Evolutionary conservation across 139 green algal species (phyloP).

Genomic region (Chlamydomonas applanata): DNA sequence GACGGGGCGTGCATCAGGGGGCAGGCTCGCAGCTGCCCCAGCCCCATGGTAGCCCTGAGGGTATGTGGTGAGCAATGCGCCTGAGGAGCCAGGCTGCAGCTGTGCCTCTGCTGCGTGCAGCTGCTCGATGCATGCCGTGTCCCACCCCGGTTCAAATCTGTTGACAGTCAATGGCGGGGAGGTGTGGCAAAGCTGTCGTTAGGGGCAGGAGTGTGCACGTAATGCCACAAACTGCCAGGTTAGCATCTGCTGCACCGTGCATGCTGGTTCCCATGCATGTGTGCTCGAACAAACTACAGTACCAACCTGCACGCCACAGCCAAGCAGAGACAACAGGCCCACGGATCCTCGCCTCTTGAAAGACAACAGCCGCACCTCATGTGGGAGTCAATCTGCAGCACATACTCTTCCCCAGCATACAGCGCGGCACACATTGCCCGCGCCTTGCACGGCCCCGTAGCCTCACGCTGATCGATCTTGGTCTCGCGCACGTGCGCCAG

Average conservation of each 20-base stretch:
- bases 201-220: too few species aligned
- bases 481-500: constrained; percentile 58
- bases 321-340: too few species aligned
- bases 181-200: background rate
- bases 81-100: background rate
- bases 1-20: constrained; percentile 13
- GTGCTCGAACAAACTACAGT: too few species aligned
- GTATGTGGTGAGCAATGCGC: constrained; percentile 70
- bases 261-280: too few species aligned
- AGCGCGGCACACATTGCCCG: constrained; percentile 55
- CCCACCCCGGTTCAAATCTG: constrained; percentile 53
- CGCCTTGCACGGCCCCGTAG: constrained; percentile 69
- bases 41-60: constrained; percentile 51
- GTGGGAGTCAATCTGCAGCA: constrained; percentile 80
- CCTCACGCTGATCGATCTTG: constrained; percentile 40
- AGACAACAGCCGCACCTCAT: constrained; percentile 59
- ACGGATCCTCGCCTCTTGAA: too few species aligned
- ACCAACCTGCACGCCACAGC: too few species aligned
- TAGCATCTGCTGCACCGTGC: too few species aligned
- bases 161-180: background rate
- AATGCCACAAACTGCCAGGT: too few species aligned
- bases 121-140: constrained; percentile 37
- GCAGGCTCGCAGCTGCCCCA: background rate
- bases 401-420: constrained; percentile 69
- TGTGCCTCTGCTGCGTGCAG: constrained; percentile 34